These are phyloP conservation scores for Sporothrix variecibatus DNA, from an alignment of 2,329 filamentous ascomycete species.

Conservation along the genomic window DNA sequence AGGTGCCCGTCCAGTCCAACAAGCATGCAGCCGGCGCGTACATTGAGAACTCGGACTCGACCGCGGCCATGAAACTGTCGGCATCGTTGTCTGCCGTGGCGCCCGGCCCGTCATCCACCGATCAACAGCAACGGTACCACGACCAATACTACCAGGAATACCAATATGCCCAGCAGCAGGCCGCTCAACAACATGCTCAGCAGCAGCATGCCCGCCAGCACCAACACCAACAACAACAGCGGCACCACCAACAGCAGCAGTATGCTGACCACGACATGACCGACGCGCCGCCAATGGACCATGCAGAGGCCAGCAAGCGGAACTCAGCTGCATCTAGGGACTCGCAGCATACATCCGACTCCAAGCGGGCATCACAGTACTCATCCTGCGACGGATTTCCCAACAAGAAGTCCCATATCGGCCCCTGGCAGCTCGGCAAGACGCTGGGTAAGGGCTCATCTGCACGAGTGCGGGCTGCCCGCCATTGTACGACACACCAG, in stretches of 20 bases:
- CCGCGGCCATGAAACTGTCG: background rate
- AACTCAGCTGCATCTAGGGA: constrained; percentile 40
- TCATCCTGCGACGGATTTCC: constrained; percentile 36
- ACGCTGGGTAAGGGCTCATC: constrained; percentile 89
- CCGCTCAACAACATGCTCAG: background rate
- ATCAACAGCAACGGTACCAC: constrained; percentile 13
- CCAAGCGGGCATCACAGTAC: constrained; percentile 44
- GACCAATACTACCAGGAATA: constrained; percentile 21
- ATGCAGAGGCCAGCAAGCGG: constrained; percentile 30
- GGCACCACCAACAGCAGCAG: constrained; percentile 3
- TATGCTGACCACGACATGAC: constrained; percentile 10
- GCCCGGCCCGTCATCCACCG: background rate
- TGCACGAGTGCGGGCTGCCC: constrained; percentile 81
- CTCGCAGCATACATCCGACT: constrained; percentile 34
- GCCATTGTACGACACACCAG: constrained; percentile 76
- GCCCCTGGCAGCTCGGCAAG: constrained; percentile 89
- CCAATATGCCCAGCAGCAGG: constrained; percentile 19
- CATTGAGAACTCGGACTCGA: constrained; percentile 22
- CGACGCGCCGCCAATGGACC: constrained; percentile 19
- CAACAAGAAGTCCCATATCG: constrained; percentile 70
- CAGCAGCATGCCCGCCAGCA: constrained; percentile 16
- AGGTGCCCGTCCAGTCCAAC: constrained; percentile 20
- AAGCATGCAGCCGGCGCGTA: constrained; percentile 21
- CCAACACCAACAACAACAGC: constrained; percentile 11
- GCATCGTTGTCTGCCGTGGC: constrained; percentile 18